phyloP scores from a whole-genome alignment of 352 stramenopile genomes.

The Aphanomyces astaci region DNA sequence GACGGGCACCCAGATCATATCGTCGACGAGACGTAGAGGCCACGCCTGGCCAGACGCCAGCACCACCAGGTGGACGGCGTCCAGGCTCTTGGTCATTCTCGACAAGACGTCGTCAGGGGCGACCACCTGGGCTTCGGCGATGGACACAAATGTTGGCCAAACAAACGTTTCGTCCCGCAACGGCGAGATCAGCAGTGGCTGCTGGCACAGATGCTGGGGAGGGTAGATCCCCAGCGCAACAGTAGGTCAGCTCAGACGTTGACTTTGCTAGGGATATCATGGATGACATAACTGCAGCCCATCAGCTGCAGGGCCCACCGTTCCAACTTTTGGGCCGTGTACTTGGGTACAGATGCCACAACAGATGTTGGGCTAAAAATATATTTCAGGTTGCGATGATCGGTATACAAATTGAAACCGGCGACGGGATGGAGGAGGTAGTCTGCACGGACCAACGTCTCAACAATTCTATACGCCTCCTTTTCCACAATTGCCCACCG shows the following conservation, averaged over 20 bases:
- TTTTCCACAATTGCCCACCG: too few species aligned
- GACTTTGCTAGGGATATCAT: conserved; percentile 7
- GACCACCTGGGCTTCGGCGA: too few species aligned
- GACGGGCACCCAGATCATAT: neutral
- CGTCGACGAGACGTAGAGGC: neutral
- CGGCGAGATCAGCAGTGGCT: neutral
- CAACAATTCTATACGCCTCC: neutral
- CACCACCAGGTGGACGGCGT: too few species aligned
- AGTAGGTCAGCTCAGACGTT: conserved; percentile 23
- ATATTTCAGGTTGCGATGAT: conserved; percentile 19
- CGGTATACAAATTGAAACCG: conserved; percentile 8
- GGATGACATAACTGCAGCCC: conserved; percentile 7
- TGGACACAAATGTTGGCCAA: conserved; percentile 5
- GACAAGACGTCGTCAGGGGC: too few species aligned
- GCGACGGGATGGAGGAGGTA: neutral
- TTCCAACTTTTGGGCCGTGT: conserved; percentile 6
- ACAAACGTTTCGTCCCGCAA: conserved; percentile 1
- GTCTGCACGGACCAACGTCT: neutral
- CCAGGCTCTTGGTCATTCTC: too few species aligned
- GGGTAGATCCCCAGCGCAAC: conserved; percentile 20
- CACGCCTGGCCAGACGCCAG: neutral
- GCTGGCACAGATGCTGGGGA: neutral
- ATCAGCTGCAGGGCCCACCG: conserved; percentile 18
- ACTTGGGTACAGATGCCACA: neutral
- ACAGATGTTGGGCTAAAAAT: conserved; percentile 9